Conservation (phyloP, 2,329 filamentous ascomycete genomes). For the Hysterium pulicare region DNA sequence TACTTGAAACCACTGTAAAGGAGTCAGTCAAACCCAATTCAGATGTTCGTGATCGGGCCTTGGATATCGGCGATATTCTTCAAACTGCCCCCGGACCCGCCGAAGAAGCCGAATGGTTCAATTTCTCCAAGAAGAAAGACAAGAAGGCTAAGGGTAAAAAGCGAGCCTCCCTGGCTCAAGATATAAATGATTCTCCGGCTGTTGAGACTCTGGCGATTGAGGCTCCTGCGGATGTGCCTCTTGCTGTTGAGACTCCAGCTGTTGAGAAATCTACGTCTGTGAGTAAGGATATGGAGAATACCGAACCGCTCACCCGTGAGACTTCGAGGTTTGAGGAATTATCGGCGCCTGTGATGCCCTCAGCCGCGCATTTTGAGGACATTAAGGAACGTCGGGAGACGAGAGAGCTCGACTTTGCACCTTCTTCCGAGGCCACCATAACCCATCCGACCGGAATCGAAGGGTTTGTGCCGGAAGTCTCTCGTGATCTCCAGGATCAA, state of each 20-base stretch:
- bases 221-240: conserved; percentile 17
- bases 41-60: too few relatives aligned
- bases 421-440: too few relatives aligned
- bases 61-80: too few relatives aligned
- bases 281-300: too few relatives aligned
- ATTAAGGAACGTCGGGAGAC: not conserved
- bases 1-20: too few relatives aligned
- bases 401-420: too few relatives aligned
- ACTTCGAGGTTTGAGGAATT: conserved; percentile 13
- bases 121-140: conserved; percentile 4
- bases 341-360: not conserved
- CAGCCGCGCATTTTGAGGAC: not conserved
- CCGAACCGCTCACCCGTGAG: conserved; percentile 16
- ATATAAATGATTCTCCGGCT: conserved; percentile 26
- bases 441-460: too few relatives aligned
- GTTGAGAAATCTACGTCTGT: conserved; percentile 26
- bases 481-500: too few relatives aligned
- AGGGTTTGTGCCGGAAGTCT: not conserved
- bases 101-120: too few relatives aligned
- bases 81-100: too few relatives aligned
- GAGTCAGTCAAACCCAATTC: too few relatives aligned
- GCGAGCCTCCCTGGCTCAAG: conserved; percentile 19
- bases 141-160: conserved; percentile 29
- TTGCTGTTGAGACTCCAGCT: conserved; percentile 25
- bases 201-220: conserved; percentile 31